These are phyloP conservation scores for Allodekkera sacchari DNA, from an alignment of 805 yeast genomes.

Conservation along the genomic window DNA sequence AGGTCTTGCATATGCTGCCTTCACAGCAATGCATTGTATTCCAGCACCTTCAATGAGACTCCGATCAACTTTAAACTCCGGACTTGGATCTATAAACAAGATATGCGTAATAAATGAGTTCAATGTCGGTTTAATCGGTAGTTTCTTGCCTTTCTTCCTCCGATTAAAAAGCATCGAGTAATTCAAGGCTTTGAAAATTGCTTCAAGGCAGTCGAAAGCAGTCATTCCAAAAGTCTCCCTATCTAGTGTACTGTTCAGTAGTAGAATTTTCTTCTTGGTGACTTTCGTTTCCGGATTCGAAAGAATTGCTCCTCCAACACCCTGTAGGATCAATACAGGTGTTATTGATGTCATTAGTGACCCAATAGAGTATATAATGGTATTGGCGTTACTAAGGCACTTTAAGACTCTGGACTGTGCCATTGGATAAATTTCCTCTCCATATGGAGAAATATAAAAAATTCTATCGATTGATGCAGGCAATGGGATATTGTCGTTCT, in stretches of 20 bases:
- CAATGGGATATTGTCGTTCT: slow-evolving; percentile 51
- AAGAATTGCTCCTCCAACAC: slow-evolving; percentile 57
- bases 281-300: not conserved
- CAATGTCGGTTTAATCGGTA: slow-evolving; percentile 26
- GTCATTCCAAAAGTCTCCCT: slow-evolving; percentile 69
- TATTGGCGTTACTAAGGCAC: slow-evolving; percentile 40
- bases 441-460: slow-evolving; percentile 78
- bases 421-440: slow-evolving; percentile 73
- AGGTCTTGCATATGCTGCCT: slow-evolving; percentile 15
- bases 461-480: slow-evolving; percentile 66
- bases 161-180: slow-evolving; percentile 40
- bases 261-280: slow-evolving; percentile 41
- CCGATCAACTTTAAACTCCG: slow-evolving; percentile 41
- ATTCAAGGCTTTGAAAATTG: slow-evolving; percentile 45
- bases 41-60: slow-evolving; percentile 32
- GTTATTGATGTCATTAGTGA: slow-evolving; percentile 81
- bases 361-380: slow-evolving; percentile 73
- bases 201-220: slow-evolving; percentile 49
- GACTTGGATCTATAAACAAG: slow-evolving; percentile 41
- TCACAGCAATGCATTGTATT: slow-evolving; percentile 37
- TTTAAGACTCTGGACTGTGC: slow-evolving; percentile 57
- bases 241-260: slow-evolving; percentile 69
- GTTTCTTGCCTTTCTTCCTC: slow-evolving; percentile 7
- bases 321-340: slow-evolving; percentile 68
- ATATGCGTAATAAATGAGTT: slow-evolving; percentile 52